Evolutionary conservation across 768 basidiomycete species (phyloP).

Genomic region (Coprinopsis strossmayeri): DNA sequence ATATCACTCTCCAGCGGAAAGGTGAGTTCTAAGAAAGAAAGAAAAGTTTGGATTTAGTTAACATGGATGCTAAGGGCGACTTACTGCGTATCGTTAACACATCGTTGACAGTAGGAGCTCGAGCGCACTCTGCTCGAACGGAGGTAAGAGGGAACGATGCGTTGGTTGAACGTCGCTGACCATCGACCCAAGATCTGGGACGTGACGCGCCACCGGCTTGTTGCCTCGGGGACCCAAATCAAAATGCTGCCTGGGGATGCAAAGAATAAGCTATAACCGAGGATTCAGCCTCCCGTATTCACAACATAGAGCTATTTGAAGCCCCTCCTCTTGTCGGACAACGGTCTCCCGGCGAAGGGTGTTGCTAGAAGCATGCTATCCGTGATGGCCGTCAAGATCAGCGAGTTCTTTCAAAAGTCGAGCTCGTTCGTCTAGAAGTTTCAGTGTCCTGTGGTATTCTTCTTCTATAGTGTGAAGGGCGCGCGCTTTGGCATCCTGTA

Average conservation of each 20-base stretch:
- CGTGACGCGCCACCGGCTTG: too few relatives aligned
- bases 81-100: slow-evolving; percentile 44
- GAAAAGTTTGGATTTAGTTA: too few relatives aligned
- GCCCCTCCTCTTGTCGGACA: too few relatives aligned
- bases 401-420: slow-evolving; percentile 50
- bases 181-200: too few relatives aligned
- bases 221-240: too few relatives aligned
- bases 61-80: slow-evolving; percentile 49
- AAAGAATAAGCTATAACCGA: too few relatives aligned
- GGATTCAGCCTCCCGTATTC: too few relatives aligned
- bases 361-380: not conserved
- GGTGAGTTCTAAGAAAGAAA: not conserved
- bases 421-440: slow-evolving; percentile 53
- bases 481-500: not conserved
- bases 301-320: not conserved
- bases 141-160: too few relatives aligned
- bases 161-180: too few relatives aligned
- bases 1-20: too few relatives aligned
- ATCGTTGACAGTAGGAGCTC: slow-evolving; percentile 40
- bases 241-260: too few relatives aligned
- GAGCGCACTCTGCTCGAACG: slow-evolving; percentile 39
- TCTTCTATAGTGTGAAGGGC: slow-evolving; percentile 9
- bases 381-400: slow-evolving; percentile 22
- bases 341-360: too few relatives aligned
- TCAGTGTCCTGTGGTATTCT: slow-evolving; percentile 34